These are phyloP conservation scores for Neonectria neomacrospora DNA, from an alignment of 2,329 filamentous ascomycete genomes.

Conservation along the genomic window DNA sequence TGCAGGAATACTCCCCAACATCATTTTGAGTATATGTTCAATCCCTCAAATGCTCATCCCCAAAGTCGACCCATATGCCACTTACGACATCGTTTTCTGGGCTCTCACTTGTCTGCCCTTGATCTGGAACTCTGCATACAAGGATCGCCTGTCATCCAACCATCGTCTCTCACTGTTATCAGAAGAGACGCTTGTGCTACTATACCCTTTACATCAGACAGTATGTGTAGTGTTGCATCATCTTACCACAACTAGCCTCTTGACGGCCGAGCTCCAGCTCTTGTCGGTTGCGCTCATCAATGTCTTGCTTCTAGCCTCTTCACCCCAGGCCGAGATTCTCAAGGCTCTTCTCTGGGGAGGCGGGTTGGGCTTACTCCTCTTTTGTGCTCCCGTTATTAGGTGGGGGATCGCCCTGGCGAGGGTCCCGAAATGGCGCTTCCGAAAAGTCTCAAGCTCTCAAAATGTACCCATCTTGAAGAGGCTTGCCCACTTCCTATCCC, in stretches of 20 bases:
- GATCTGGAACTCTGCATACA: slow-evolving; percentile 41
- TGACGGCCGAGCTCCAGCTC: slow-evolving; percentile 88
- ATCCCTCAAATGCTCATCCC: slow-evolving; percentile 80
- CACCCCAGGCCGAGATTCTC: slow-evolving; percentile 85
- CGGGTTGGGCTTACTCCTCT: slow-evolving; percentile 79
- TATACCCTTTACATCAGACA: slow-evolving; percentile 87
- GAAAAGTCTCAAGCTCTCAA: slow-evolving; percentile 60
- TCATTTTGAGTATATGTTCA: slow-evolving; percentile 82
- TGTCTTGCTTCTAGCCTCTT: slow-evolving; percentile 78
- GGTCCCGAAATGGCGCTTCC: slow-evolving; percentile 91
- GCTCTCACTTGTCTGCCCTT: slow-evolving; percentile 77
- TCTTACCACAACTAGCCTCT: slow-evolving; percentile 87
- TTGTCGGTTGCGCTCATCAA: slow-evolving; percentile 86
- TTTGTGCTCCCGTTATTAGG: slow-evolving; percentile 77
- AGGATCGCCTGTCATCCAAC: slow-evolving; percentile 50
- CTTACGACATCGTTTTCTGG: slow-evolving; percentile 81
- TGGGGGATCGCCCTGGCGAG: slow-evolving; percentile 89
- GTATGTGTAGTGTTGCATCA: slow-evolving; percentile 79
- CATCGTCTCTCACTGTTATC: slow-evolving; percentile 51
- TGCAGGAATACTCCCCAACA: slow-evolving; percentile 76
- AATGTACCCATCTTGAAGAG: slow-evolving; percentile 52
- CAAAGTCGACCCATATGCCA: slow-evolving; percentile 64
- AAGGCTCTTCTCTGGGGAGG: slow-evolving; percentile 88
- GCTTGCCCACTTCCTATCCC: slow-evolving; percentile 56
- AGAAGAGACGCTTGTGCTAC: slow-evolving; percentile 68